Evolutionary conservation across 192 early-diverging fungal genomes (phyloP), one percentile per base, ranked within the genome.

Genomic region (Rhizoclosmatium globosum): DNA sequence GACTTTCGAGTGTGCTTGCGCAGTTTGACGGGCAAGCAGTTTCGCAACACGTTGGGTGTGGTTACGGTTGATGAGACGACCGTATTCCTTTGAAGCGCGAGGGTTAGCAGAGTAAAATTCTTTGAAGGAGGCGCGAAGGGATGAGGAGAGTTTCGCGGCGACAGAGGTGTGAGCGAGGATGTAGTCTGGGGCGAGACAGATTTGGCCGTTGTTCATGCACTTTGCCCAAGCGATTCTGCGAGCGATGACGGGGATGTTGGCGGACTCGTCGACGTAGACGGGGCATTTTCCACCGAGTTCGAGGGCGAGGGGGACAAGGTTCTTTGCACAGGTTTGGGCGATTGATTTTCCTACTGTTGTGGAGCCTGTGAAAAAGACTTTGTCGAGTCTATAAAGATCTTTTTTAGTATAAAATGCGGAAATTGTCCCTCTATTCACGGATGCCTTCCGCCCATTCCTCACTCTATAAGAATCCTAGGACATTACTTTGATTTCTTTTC

Each of bases 221-320:
- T 98, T 99, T 71, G 89, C 92, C 87, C 89, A 95, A 74, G 88
- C 79, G 68, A 97, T 85, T 38, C 95, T 92, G 61, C 88, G 90
- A 3, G 94, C 94, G 19, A 85, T 82, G 3, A 89, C 78, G 17
- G 71, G 67, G 1, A 95, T 74, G 71, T 98, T 90, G 1, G 80
- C 82, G 47, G 71, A 70, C 44, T 79, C 47, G 76, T 87, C 81
- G 79, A 79, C 83, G 81, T 82, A 94, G 87, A 72, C 89, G 79
- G 84, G 94, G 77, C 50, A 94, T 86, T 99, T 99, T 38, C 97
- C 96, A 58, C 97, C 96, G 41, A 99, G 91, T 85, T 98, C 97
- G 56, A 99, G 89, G 50, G 94, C 91, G 9, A 53, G 17, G 50
- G 93, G 92, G 3, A 95, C 93, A 58, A 97, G 87, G 65, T 94